Evolutionary conservation across 2,329 filamentous ascomycete species (phyloP), one percentile per base, ranked within the genome.

Genomic region (Clarireedia homoeocarpa): DNA sequence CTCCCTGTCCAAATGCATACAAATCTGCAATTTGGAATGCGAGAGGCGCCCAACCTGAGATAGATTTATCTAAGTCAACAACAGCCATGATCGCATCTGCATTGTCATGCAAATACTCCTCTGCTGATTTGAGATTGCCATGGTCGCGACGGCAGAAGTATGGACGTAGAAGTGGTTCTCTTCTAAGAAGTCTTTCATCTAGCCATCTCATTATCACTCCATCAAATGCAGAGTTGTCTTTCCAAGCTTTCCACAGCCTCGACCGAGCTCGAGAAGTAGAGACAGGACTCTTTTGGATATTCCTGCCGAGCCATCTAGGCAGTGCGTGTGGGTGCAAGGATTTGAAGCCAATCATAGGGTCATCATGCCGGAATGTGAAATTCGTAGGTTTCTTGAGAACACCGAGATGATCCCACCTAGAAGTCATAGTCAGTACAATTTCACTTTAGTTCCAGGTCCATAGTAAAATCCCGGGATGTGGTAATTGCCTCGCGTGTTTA

Each of bases 301-400:
- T 71, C 23, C 63, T 66, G 0, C 70, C 64, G 24, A 75, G 65
- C 9, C 70, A 53, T 58, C 65, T 70, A 67, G 56, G 57, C 5
- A 69, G 26, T 46, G 61, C 48, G 20, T 61, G 64, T 20, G 63
- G 53, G 20, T 57, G 57, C 12, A 65, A 53, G 4, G 65, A 58
- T 20, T 72, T 72, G 61, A 76, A 79, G n/a, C 70, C 71, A 44
- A 77, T 66, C 4, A 81, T 71, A 7, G 77, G 77, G 52, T 81
- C 79, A 58, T 81, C 78, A 57, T 75, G 71, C 4, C 75, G 70
- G 60, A 76, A 75, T 73, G 51, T 78, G 7, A 67, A 71, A 42
- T 70, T 63, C 27, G 62, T 67, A 0, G 73, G 74, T 57, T 74
- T 75, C 46, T 70, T 63, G 1, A 75, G 66, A 12, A 75, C 67